Percentiles rank a stretch among this genome's conserved stretches.
phyloP scores from a whole-genome alignment of 768 basidiomycete genomes.

The Kwoniella dendrophila region DNA sequence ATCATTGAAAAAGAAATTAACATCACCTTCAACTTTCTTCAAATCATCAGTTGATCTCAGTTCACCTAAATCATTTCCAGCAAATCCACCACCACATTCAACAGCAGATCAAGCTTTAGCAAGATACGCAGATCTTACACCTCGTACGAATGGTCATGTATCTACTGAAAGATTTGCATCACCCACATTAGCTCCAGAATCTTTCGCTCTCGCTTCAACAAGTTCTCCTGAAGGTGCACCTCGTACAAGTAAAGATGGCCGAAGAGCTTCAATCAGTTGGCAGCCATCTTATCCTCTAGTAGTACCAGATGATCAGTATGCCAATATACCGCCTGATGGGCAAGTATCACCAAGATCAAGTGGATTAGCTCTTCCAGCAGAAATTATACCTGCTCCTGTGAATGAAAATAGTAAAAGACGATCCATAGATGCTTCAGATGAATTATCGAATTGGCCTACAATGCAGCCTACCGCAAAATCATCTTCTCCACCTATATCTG shows the following conservation, averaged over 20 bases:
- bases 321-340: constrained; percentile 43
- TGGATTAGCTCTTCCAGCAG: not conserved
- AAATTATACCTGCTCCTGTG: not conserved
- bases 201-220: constrained; percentile 32
- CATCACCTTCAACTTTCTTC: constrained; percentile 33
- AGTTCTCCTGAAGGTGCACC: constrained; percentile 32
- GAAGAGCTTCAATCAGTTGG: constrained; percentile 28
- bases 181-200: constrained; percentile 33
- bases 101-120: constrained; percentile 9
- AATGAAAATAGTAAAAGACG: constrained; percentile 33
- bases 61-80: constrained; percentile 7
- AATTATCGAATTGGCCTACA: constrained; percentile 20
- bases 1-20: constrained; percentile 20
- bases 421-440: constrained; percentile 13
- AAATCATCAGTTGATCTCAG: constrained; percentile 7
- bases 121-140: constrained; percentile 27
- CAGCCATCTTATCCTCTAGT: constrained; percentile 41
- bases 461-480: constrained; percentile 19
- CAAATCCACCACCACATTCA: not conserved
- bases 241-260: constrained; percentile 9
- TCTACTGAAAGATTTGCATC: constrained; percentile 19
- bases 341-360: constrained; percentile 11
- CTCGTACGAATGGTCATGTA: constrained; percentile 9
- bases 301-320: constrained; percentile 36
- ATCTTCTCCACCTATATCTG: not conserved